Conservation (phyloP, 331 rosid genomes). For the Acacia pycnantha region DNA sequence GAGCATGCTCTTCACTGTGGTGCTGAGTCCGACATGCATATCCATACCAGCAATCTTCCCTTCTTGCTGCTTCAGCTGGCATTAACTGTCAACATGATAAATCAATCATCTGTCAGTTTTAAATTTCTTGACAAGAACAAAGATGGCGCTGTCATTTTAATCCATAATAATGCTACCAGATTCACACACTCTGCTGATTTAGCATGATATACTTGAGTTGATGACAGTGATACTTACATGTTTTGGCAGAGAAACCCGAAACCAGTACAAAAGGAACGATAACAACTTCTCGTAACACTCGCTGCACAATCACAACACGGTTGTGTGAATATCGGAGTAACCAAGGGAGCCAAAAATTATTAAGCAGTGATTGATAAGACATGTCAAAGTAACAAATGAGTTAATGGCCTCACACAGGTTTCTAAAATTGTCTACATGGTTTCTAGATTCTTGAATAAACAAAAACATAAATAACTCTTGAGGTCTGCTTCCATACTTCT, state of each 20-base stretch:
- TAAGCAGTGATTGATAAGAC: neutral
- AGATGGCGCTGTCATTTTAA: neutral
- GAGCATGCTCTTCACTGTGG: constrained; percentile 77
- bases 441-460: neutral
- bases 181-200: neutral
- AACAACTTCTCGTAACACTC: constrained; percentile 79
- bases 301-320: constrained; percentile 43
- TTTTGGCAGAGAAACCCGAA: constrained; percentile 69
- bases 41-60: constrained; percentile 98
- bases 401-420: neutral
- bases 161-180: neutral
- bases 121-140: neutral
- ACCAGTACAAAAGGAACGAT: constrained; percentile 86
- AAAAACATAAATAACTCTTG: neutral
- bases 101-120: neutral
- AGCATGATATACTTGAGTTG: constrained; percentile 20
- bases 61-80: constrained; percentile 58
- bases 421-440: neutral
- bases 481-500: neutral
- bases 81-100: constrained; percentile 36
- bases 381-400: neutral
- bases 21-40: constrained; percentile 84
- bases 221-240: constrained; percentile 43
- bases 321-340: neutral
- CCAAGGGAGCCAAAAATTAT: neutral